Evolutionary conservation across 768 basidiomycete genomes (phyloP).

Genomic region (Boletus subparvulus): DNA sequence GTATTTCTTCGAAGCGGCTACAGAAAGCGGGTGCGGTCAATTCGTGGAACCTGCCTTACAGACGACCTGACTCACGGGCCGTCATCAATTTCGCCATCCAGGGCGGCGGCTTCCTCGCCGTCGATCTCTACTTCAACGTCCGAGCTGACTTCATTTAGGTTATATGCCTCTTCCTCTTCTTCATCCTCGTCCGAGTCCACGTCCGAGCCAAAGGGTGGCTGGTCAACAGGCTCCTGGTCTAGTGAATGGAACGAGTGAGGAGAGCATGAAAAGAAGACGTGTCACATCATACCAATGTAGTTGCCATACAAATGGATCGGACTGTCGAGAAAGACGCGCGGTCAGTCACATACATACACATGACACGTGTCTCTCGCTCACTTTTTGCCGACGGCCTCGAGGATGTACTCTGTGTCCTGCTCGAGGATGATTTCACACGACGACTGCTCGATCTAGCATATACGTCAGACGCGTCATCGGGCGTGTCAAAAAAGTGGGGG

Average conservation of each 20-base stretch:
- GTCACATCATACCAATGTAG: slow-evolving; percentile 60
- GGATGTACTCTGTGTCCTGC: slow-evolving; percentile 59
- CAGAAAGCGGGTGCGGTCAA: neutral
- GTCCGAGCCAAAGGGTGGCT: slow-evolving; percentile 50
- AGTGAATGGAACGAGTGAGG: neutral
- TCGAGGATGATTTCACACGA: slow-evolving; percentile 69
- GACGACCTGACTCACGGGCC: slow-evolving; percentile 38
- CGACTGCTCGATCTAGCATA: slow-evolving; percentile 70
- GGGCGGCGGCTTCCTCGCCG: slow-evolving; percentile 50
- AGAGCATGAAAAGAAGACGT: neutral
- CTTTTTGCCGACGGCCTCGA: slow-evolving; percentile 84
- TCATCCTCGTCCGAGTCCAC: slow-evolving; percentile 49
- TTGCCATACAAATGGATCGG: slow-evolving; percentile 80
- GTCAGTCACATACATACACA: slow-evolving; percentile 6
- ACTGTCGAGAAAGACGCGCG: slow-evolving; percentile 35
- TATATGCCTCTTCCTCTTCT: slow-evolving; percentile 48
- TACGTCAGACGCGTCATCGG: slow-evolving; percentile 10
- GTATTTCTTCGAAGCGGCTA: slow-evolving; percentile 73
- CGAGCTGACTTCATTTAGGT: slow-evolving; percentile 75
- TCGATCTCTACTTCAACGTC: slow-evolving; percentile 82
- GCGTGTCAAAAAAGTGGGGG: neutral
- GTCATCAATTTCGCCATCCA: slow-evolving; percentile 47
- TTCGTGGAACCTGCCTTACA: neutral
- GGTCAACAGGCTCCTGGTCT: slow-evolving; percentile 56
- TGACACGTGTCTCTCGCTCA: slow-evolving; percentile 31